Conservation (phyloP, 2,329 filamentous ascomycete genomes). For the Fusarium mexicanum region DNA sequence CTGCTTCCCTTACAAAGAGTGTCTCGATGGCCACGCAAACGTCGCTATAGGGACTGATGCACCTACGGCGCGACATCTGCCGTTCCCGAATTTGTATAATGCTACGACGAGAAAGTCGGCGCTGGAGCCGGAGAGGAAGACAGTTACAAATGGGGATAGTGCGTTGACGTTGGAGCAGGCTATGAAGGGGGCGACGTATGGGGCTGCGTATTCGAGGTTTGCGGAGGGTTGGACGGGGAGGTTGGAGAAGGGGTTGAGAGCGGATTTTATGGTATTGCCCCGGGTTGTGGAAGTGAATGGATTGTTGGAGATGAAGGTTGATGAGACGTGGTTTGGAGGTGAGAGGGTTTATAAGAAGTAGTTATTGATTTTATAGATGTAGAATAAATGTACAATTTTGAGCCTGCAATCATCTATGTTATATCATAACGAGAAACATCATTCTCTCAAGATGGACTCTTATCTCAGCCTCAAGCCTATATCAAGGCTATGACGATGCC, state of each 20-base stretch:
- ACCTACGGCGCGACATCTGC: constrained; percentile 65
- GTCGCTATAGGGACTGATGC: constrained; percentile 69
- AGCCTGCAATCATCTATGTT: no score
- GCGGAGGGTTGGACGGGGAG: constrained; percentile 64
- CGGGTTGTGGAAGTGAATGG: background rate
- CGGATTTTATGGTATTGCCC: constrained; percentile 61
- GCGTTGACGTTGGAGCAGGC: constrained; percentile 63
- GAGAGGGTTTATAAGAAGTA: background rate
- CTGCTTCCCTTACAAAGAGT: constrained; percentile 72
- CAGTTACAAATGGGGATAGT: constrained; percentile 62
- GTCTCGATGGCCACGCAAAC: constrained; percentile 62
- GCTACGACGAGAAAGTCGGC: constrained; percentile 67
- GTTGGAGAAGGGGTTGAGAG: constrained; percentile 61
- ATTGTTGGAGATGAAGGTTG: constrained; percentile 13
- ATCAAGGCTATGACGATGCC: background rate
- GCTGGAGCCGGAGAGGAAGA: constrained; percentile 54
- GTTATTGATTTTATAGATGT: no score
- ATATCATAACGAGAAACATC: background rate
- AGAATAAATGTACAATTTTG: no score
- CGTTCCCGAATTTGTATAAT: constrained; percentile 66
- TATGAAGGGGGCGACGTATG: constrained; percentile 62
- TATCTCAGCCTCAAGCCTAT: background rate
- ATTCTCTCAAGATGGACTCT: background rate
- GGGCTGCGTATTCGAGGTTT: constrained; percentile 68
- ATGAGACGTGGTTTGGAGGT: constrained; percentile 29